Base-by-base conservation (phyloP, 2,329 filamentous ascomycete genomes). In the Alternaria sp. region DNA sequence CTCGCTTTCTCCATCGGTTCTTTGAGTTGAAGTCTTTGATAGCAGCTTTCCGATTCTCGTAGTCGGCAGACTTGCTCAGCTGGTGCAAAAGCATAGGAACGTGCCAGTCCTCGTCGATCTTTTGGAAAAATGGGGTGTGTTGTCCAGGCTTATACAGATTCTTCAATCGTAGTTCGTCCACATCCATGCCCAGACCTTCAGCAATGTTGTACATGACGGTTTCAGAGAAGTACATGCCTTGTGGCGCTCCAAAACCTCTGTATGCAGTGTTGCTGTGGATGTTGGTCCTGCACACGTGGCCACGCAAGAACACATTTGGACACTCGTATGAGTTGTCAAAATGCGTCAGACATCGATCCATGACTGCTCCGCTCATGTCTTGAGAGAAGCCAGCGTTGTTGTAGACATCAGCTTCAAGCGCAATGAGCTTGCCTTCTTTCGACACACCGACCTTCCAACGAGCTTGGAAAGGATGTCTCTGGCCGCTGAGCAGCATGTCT, bases 181-280 rank as follows among this genome's bases (percentile, higher is more conserved):
- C 89, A 0, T 94, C 89, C 69, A 98, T 96, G 4, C 87, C 87
- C n/a, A 98, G 82, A 18, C 91, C 90, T 77, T 98, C 95, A 1
- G 96, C 93, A 47, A 96, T 87, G 77, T 97, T 94, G 57, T 91
- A 90, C 87, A 98, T 94, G 80, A 91, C 94, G 5, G 87, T 90
- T 80, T 98, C 95, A 6, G 90, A 89, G 67, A 98, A 92, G 80
- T 97, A 98, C 85, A 97, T 90, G 62, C 95, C 96, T 78, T 98
- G 95, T 0, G 95, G 95, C 0, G 95, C 95, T 63, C 95, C 95
- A 71, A 98, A 98, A 0, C 95, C 95, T 72, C 95, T 89, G 85
- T 97, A 98, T 0, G 95, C 95, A 5, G 94, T 97, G 80, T 98
- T 98, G 5, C 93, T 97, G 81, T 98, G 93, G 0, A 93, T 98